phyloP scores from a whole-genome alignment of 1,284 basidiomycete species.

The Leccinum fallax region DNA sequence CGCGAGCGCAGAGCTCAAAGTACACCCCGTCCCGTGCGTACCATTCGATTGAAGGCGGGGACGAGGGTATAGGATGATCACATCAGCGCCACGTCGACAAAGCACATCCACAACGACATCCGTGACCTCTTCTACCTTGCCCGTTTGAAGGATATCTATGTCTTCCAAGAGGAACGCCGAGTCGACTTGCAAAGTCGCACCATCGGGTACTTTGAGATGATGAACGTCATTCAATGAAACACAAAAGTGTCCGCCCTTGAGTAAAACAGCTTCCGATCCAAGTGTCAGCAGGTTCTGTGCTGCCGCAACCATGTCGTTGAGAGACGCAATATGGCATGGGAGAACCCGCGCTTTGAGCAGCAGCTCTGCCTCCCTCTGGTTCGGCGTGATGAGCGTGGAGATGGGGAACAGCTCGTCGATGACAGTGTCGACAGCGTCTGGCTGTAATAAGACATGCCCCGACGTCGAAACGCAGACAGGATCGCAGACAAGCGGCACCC shows the following conservation, averaged over 20 bases:
- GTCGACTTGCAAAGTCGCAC: conserved; percentile 8
- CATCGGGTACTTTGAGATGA: neutral
- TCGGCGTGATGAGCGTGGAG: conserved; percentile 82
- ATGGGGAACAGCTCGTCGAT: conserved; percentile 71
- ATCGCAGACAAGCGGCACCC: conserved; percentile 70
- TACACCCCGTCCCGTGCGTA: conserved; percentile 96
- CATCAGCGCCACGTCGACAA: conserved; percentile 40
- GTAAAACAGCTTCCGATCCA: conserved; percentile 64
- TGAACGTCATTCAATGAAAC: conserved; percentile 31
- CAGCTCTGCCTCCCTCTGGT: conserved; percentile 80
- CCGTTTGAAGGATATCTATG: conserved; percentile 58
- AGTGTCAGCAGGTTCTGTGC: conserved; percentile 54
- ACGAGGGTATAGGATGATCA: conserved; percentile 61
- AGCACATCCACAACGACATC: conserved; percentile 80
- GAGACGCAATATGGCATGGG: conserved; percentile 42
- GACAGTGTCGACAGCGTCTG: conserved; percentile 66
- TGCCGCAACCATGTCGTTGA: conserved; percentile 69
- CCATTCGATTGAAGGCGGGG: conserved; percentile 68
- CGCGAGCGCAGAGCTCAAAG: conserved; percentile 83
- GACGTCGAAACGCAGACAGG: conserved; percentile 95
- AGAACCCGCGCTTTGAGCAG: conserved; percentile 49
- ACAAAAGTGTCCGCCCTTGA: conserved; percentile 88
- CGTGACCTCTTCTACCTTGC: conserved; percentile 12
- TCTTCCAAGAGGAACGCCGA: conserved; percentile 51
- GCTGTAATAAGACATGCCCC: conserved; percentile 77